Conservation (phyloP, 768 basidiomycete species). For the Botryobasidium botryosum region DNA sequence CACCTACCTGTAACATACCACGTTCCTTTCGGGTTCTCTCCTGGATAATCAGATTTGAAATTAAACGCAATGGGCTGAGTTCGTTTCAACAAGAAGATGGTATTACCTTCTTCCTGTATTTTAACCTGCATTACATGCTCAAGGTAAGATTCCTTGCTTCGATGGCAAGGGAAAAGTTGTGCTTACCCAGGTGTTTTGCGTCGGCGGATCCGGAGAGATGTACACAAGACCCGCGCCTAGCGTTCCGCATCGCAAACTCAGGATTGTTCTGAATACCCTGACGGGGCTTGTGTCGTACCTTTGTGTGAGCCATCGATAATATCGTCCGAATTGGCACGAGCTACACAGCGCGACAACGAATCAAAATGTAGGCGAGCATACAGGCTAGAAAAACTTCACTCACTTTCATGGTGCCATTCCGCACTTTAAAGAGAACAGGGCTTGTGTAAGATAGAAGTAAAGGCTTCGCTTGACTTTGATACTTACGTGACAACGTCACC, state of each 20-base stretch:
- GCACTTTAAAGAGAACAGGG: background rate
- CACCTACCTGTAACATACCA: constrained; percentile 3
- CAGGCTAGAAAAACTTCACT: background rate
- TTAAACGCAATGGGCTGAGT: too few species aligned
- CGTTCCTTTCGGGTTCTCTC: background rate
- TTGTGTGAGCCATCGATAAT: constrained; percentile 2
- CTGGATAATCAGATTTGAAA: constrained; percentile 1
- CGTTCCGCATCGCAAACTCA: too few species aligned
- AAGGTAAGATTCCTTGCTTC: too few species aligned
- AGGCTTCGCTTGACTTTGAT: too few species aligned
- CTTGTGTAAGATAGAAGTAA: background rate
- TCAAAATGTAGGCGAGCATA: background rate
- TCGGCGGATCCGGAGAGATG: constrained; percentile 7
- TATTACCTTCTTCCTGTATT: too few species aligned
- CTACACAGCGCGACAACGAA: background rate
- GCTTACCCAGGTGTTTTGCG: constrained; percentile 6
- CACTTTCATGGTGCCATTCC: background rate
- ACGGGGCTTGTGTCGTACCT: too few species aligned
- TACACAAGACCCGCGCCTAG: constrained; percentile 4
- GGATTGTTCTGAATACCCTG: too few species aligned
- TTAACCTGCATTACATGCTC: too few species aligned
- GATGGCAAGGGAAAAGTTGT: too few species aligned
- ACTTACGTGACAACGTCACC: constrained; percentile 6
- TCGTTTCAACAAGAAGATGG: too few species aligned
- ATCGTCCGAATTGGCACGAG: constrained; percentile 5